Percentiles rank a stretch among this genome's conserved stretches.
Evolutionary conservation across 2,329 filamentous ascomycete genomes (phyloP).

Genomic region (Cryphonectria nitschkei): DNA sequence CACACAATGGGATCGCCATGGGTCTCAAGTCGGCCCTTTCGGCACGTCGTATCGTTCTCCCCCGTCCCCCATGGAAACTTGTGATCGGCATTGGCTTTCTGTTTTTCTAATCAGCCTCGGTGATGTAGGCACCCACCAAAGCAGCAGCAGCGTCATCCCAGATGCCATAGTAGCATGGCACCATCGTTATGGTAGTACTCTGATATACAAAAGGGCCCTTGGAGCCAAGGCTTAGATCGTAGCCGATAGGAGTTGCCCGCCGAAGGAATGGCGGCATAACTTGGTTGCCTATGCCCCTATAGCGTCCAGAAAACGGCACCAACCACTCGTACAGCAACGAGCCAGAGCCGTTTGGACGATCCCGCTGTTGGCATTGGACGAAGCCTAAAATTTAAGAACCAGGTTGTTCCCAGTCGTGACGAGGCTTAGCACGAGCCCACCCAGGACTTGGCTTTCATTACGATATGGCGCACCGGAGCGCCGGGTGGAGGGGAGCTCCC

Average conservation of each 20-base stretch:
- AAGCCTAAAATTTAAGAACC: not conserved
- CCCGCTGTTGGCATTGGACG: not conserved
- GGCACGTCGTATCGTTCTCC: not conserved
- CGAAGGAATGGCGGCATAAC: slow-evolving; percentile 4
- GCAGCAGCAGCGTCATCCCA: not conserved
- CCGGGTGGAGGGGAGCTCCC: slow-evolving; percentile 3
- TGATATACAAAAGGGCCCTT: not conserved
- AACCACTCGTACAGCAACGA: slow-evolving; percentile 6
- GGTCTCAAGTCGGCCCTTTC: not conserved
- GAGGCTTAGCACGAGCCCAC: not conserved
- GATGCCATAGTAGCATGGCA: not conserved
- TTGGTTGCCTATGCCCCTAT: not conserved
- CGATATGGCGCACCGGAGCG: slow-evolving; percentile 3
- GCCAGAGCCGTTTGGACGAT: not conserved
- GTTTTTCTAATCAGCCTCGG: not conserved
- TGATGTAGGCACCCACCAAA: not conserved
- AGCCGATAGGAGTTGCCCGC: not conserved
- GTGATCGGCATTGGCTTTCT: not conserved
- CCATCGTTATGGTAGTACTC: not conserved
- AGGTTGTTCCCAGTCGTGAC: slow-evolving; percentile 1
- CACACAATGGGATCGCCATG: not conserved
- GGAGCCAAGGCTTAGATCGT: not conserved
- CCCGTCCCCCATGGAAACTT: not conserved
- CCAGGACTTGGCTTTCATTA: not conserved
- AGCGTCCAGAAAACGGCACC: not conserved